phyloP scores from a whole-genome alignment of 116 monocot genomes.

The Papilionanthe hybrid region DNA sequence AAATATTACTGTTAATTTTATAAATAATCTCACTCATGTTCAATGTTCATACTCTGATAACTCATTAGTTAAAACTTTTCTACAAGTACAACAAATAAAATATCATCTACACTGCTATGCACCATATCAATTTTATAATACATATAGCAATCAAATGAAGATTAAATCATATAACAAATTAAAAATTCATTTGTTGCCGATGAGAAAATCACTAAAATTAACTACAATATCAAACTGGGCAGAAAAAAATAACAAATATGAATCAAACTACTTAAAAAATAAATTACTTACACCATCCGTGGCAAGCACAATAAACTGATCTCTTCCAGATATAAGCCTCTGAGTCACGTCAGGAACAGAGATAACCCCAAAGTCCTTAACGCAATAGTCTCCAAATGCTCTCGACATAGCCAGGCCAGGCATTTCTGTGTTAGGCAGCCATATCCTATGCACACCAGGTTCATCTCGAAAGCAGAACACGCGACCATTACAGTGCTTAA shows the following conservation, averaged over 20 bases:
- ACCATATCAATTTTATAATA: neutral
- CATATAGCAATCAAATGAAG: neutral
- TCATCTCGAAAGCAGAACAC: constrained; percentile 81
- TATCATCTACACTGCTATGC: neutral
- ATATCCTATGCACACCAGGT: constrained; percentile 75
- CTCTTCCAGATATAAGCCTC: constrained; percentile 42
- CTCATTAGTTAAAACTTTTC: neutral
- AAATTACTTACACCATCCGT: constrained; percentile 76
- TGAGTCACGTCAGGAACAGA: constrained; percentile 79
- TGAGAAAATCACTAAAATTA: neutral
- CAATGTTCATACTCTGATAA: neutral
- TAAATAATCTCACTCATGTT: neutral
- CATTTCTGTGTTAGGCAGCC: constrained; percentile 56
- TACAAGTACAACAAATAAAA: neutral
- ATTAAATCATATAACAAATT: neutral
- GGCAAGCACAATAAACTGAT: constrained; percentile 78
- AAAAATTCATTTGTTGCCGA: neutral
- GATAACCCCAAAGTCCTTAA: constrained; percentile 79
- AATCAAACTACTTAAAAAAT: neutral
- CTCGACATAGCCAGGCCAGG: constrained; percentile 95
- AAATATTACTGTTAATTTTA: neutral
- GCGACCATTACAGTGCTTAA: constrained; percentile 59
- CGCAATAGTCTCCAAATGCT: constrained; percentile 86
- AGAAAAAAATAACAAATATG: neutral
- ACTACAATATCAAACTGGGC: neutral